Conservation (phyloP, 2,329 filamentous ascomycete species). For the Lojkania enalia region DNA sequence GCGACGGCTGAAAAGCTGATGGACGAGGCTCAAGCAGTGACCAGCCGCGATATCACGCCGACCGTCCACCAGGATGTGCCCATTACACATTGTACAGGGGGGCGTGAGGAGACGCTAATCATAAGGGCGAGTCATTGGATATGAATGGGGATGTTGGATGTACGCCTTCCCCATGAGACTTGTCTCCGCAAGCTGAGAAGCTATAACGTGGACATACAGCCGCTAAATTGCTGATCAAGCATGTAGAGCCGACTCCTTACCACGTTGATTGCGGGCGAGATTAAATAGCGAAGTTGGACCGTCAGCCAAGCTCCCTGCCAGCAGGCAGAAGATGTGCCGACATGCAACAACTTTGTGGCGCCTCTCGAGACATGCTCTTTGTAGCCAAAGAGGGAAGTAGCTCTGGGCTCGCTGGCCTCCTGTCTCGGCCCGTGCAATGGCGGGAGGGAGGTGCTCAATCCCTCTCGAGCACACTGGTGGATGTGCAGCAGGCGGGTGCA, state of each 20-base stretch:
- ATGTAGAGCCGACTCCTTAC: slow-evolving; percentile 13
- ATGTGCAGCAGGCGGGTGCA: background rate
- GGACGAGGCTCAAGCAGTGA: slow-evolving; percentile 15
- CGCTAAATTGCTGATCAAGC: slow-evolving; percentile 23
- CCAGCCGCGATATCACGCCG: slow-evolving; percentile 4
- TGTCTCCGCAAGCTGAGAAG: slow-evolving; percentile 6
- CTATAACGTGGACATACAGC: slow-evolving; percentile 11
- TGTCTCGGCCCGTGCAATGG: too few species aligned
- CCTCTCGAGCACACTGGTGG: too few species aligned
- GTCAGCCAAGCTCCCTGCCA: slow-evolving; percentile 17
- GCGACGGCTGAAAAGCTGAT: slow-evolving; percentile 13
- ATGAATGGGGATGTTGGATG: background rate
- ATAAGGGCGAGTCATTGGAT: background rate
- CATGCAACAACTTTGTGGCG: slow-evolving; percentile 16
- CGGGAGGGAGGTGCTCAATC: background rate
- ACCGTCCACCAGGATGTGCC: slow-evolving; percentile 8
- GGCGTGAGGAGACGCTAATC: slow-evolving; percentile 3
- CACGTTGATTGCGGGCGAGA: slow-evolving; percentile 23
- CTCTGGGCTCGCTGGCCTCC: too few species aligned
- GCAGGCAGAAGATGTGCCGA: slow-evolving; percentile 16
- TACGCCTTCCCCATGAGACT: slow-evolving; percentile 1
- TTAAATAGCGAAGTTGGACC: slow-evolving; percentile 17
- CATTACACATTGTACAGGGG: slow-evolving; percentile 3
- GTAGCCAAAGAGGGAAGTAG: slow-evolving; percentile 11
- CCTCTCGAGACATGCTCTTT: slow-evolving; percentile 4